Evolutionary conservation across 441 rosid species (phyloP), one percentile per base, ranked within the genome.

Genomic region (Manihot esculenta): DNA sequence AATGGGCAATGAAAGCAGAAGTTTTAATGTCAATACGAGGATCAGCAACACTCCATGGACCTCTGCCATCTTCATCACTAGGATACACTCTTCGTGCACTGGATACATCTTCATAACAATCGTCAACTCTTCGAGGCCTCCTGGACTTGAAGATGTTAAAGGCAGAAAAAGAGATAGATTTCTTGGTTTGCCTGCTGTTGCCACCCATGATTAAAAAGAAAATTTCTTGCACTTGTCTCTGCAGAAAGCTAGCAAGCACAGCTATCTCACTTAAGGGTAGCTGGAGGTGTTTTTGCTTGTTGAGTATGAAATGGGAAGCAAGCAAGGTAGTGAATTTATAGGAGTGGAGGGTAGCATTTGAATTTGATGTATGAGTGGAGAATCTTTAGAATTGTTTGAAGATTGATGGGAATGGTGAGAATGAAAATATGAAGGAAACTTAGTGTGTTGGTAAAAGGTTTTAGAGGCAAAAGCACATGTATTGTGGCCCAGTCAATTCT

Each of bases 1-100:
- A 83, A 68, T 79, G 82, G 44, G 83, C 84, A 5, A 90, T 92
- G 79, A 88, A 90, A 64, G 70, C 87, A 0, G 83, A 59, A 51
- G 95, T 94, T 79, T 77, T 90, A 14, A 76, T 72, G 80, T 93
- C 89, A 38, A 93, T 86, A 17, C 93, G 85, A 45, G 94, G 94
- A 80, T 87, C 93, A 2, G 88, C 88, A 51, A 87, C 89, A 64
- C 65, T 75, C 74, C 83, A 82, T 26, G 63, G 71, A 24, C 85
- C 84, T 10, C 75, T 78, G 69, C 90, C 94, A 33, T 86, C 91
- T 48, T 69, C 72, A 18, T 93, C 96, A 33, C 94, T 85, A 0
- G 91, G 81, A 78, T 79, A 85, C 30, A 77, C 82, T 66, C 79
- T 88, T 66, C 84, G 56, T 0, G 84, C 56, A 64, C 71, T 66